Evolutionary conservation across 352 stramenopile genomes (phyloP), one percentile per base, ranked within the genome.

Genomic region (Globisporangium perplexum): DNA sequence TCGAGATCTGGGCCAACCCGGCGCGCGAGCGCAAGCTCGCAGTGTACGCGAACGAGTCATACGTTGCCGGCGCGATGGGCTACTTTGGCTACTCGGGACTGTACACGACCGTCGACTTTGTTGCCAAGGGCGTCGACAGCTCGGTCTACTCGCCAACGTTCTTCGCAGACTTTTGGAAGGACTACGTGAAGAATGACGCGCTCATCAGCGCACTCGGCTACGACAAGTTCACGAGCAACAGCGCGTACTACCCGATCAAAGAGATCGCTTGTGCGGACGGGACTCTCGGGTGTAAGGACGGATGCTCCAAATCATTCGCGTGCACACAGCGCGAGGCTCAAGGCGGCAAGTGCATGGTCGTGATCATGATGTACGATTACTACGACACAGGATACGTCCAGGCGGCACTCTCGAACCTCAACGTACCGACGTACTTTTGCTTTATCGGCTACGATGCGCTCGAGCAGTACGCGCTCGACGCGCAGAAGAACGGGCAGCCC

Each of bases 381-480:
- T 81, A 66, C 31, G 74, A 86, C 24, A 57, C 57, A 2, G 74
- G 66, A 0, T 88, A 74, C 26, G 62, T 83, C 26, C 71, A 79
- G 43, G 61, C 74, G 0, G 53, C 73, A 15, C 39, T 86, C 17
- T 54, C 60, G 17, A 88, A 86, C 62, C 39, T 75, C 14, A 53
- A 60, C 11, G 69, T 88, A 11, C 74, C 74, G 3, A 69, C 77
- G 0, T 88, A 86, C 62, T 84, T 88, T 35, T 88, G 74, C 59
- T 88, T 85, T 46, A 44, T 83, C 22, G 72, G 72, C 0, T 80
- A 81, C 38, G 59, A 50, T 8, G 68, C 50, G 11, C 54, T 77
- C 11, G 57, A 69, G 17, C 28, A 61, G 10, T 83, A 74, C 41
- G 71, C 63, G 5, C 43, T 71, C 11, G 62, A 73, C 1, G 59